Evolutionary conservation across 306 rosid species (phyloP).

Genomic region (Vachellia collinsii): DNA sequence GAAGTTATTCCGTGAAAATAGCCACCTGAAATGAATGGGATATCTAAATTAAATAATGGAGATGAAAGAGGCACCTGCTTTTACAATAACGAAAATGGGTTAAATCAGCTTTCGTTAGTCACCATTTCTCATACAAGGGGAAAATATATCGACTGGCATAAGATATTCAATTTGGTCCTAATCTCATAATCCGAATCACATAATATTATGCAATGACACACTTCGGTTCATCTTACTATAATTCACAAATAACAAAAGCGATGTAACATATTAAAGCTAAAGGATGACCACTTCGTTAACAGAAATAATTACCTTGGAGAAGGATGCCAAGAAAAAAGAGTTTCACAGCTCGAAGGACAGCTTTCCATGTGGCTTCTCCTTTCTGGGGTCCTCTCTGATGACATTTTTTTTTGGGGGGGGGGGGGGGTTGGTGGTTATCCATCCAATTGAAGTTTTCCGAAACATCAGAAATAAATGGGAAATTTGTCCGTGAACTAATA

Average conservation of each 20-base stretch:
- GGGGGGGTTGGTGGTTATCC: no score
- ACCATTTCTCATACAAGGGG: not conserved
- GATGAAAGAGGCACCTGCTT: not conserved
- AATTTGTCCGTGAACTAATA: not conserved
- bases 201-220: not conserved
- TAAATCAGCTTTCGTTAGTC: not conserved
- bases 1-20: constrained; percentile 87
- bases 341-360: constrained; percentile 54
- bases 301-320: constrained; percentile 75
- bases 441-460: not conserved
- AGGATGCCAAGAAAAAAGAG: constrained; percentile 71
- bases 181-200: not conserved
- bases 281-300: not conserved
- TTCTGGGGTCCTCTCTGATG: constrained; percentile 57
- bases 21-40: constrained; percentile 69
- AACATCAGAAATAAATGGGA: not conserved
- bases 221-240: not conserved
- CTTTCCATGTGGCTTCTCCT: constrained; percentile 65
- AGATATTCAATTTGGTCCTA: not conserved
- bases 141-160: not conserved
- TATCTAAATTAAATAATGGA: not conserved
- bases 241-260: not conserved
- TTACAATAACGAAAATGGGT: not conserved
- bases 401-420: no score
- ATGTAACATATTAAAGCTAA: not conserved